A percentile compares a stretch with the other conserved stretches of the same genome.
phyloP scores from a whole-genome alignment of 345 rosid species.

The Garcia nutans region DNA sequence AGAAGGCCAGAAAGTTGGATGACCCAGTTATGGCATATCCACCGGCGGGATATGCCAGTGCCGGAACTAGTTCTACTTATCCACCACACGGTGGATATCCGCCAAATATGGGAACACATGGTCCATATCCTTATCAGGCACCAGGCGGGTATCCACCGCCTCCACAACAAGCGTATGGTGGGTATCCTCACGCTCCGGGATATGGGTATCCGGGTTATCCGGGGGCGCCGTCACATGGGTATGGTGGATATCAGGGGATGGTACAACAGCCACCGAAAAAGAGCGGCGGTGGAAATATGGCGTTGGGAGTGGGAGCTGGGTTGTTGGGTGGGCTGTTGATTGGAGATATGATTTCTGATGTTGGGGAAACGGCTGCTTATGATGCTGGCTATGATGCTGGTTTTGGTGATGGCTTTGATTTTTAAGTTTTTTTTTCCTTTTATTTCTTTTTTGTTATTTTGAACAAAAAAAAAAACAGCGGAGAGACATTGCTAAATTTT shows the following conservation, averaged over 20 bases:
- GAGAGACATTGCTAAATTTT: no score
- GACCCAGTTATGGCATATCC: conserved; percentile 38
- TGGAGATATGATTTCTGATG: conserved; percentile 35
- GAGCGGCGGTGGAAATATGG: conserved; percentile 16
- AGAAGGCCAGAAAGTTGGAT: conserved; percentile 7
- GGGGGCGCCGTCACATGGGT: conserved; percentile 7
- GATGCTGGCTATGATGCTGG: conserved; percentile 26
- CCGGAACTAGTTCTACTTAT: conserved; percentile 14
- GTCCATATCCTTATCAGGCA: conserved; percentile 21
- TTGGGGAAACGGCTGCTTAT: conserved; percentile 13
- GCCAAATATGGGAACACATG: conserved; percentile 9
- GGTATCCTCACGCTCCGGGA: conserved; percentile 27
- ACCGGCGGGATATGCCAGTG: conserved; percentile 20
- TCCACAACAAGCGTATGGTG: conserved; percentile 10
- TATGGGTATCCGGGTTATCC: conserved; percentile 27
- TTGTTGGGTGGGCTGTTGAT: conserved; percentile 35
- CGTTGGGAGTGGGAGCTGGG: conserved; percentile 37
- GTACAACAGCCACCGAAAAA: conserved; percentile 27
- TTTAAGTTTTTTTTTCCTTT: neutral
- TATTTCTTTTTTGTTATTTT: neutral
- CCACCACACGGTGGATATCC: conserved; percentile 22
- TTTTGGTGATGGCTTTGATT: conserved; percentile 25
- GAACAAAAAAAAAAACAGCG: neutral
- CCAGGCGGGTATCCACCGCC: conserved; percentile 37
- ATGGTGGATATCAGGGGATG: conserved; percentile 19